Conservation (phyloP, 768 basidiomycete genomes). For the Rhizopogon salebrosus region DNA sequence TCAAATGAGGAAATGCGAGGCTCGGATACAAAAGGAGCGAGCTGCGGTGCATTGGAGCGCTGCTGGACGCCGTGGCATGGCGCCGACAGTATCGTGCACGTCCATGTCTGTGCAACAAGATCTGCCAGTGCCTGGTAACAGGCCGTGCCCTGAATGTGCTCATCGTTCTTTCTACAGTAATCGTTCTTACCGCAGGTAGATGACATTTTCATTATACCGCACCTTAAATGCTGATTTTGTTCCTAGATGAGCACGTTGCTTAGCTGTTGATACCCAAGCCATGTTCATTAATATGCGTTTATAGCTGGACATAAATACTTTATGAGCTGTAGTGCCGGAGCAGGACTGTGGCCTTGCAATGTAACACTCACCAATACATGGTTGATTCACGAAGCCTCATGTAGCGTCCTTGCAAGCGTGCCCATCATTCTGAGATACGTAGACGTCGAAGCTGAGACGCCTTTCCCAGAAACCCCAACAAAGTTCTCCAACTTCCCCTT, state of each 20-base stretch:
- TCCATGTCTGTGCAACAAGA: neutral
- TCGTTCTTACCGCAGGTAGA: neutral
- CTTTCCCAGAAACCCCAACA: constrained; percentile 37
- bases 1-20: neutral
- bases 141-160: neutral
- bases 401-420: constrained; percentile 10
- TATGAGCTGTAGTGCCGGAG: neutral
- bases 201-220: too few relatives aligned
- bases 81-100: neutral
- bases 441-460: constrained; percentile 30
- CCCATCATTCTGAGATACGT: constrained; percentile 40
- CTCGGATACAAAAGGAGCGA: neutral
- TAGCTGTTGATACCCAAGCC: neutral
- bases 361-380: neutral
- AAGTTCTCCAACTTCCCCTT: constrained; percentile 28
- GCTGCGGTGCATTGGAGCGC: neutral
- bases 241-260: neutral
- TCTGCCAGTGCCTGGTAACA: neutral
- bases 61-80: neutral
- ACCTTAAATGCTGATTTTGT: neutral
- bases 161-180: neutral
- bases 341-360: neutral
- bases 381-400: neutral
- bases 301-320: neutral
- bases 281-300: too few relatives aligned